A percentile compares a stretch with the other conserved stretches of the same genome.
These are phyloP conservation scores for Talaromyces pinophilus DNA, from an alignment of 2,329 filamentous ascomycete genomes.

Conservation along the genomic window DNA sequence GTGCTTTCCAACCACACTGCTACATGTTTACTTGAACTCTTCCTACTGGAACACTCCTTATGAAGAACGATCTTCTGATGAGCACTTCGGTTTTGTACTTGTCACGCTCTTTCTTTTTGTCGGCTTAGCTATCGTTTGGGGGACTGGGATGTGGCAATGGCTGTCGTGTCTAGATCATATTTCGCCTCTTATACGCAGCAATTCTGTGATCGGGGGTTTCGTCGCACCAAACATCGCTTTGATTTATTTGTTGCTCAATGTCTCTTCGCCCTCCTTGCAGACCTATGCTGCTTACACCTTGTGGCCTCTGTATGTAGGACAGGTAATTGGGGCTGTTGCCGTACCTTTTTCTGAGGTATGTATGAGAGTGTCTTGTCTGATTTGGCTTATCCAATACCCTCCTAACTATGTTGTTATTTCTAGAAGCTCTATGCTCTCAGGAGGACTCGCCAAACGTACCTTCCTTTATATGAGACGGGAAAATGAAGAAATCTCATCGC, in stretches of 20 bases:
- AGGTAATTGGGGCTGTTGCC: neutral
- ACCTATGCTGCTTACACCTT: neutral
- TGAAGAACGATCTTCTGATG: too few species aligned
- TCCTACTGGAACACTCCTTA: too few species aligned
- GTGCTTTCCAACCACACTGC: too few species aligned
- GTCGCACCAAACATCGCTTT: neutral
- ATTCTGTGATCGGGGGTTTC: neutral
- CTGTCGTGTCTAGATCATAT: neutral
- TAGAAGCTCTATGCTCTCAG: neutral
- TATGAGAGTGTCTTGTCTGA: neutral
- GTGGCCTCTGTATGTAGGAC: neutral
- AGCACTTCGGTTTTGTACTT: too few species aligned
- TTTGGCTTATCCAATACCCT: neutral
- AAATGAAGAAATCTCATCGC: too few species aligned
- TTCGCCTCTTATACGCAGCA: neutral
- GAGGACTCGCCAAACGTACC: neutral
- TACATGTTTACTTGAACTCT: too few species aligned
- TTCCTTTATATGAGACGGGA: neutral
- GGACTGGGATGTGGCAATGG: neutral
- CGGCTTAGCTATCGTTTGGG: neutral
- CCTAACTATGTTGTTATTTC: neutral
- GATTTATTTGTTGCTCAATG: neutral
- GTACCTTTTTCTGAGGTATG: neutral
- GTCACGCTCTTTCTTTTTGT: too few species aligned
- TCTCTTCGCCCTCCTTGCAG: neutral